These are phyloP conservation scores for Saksenaea vasiformis DNA, from an alignment of 371 early-diverging fungal genomes.

Conservation along the genomic window DNA sequence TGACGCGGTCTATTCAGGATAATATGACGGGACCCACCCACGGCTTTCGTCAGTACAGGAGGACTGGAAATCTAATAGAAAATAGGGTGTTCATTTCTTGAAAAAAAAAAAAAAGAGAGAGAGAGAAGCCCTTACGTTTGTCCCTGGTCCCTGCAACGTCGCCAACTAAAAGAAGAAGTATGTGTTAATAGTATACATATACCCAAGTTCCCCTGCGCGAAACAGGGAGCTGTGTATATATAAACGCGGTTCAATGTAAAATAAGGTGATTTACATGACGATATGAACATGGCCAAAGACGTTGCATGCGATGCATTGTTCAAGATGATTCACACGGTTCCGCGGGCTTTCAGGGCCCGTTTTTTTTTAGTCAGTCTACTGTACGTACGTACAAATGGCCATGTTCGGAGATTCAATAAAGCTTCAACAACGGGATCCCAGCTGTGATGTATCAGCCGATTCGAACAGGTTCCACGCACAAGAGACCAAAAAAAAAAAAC, in stretches of 20 bases:
- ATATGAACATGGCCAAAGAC: no score
- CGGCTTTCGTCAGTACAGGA: conserved; percentile 43
- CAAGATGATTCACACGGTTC: no score
- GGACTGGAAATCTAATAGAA: conserved; percentile 19
- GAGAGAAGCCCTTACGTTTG: conserved; percentile 5
- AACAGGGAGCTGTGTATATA: background rate
- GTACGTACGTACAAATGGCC: no score
- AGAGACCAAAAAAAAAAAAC: background rate
- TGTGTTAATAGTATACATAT: background rate
- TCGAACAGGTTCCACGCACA: no score
- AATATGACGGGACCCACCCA: conserved; percentile 47
- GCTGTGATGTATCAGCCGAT: no score
- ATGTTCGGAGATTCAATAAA: no score
- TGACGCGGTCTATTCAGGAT: conserved; percentile 84
- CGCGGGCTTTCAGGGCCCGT: no score
- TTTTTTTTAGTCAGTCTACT: no score
- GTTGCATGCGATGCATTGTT: no score
- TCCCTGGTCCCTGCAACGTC: conserved; percentile 13
- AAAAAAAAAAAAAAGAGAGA: no score
- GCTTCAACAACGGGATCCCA: no score
- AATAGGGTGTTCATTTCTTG: no score
- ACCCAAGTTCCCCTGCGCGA: background rate
- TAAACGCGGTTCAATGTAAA: background rate
- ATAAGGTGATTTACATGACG: background rate
- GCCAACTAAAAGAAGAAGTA: conserved; percentile 6